These are phyloP conservation scores for Aspergillus pseudonomiae DNA, from an alignment of 2,329 filamentous ascomycete species.

Conservation along the genomic window DNA sequence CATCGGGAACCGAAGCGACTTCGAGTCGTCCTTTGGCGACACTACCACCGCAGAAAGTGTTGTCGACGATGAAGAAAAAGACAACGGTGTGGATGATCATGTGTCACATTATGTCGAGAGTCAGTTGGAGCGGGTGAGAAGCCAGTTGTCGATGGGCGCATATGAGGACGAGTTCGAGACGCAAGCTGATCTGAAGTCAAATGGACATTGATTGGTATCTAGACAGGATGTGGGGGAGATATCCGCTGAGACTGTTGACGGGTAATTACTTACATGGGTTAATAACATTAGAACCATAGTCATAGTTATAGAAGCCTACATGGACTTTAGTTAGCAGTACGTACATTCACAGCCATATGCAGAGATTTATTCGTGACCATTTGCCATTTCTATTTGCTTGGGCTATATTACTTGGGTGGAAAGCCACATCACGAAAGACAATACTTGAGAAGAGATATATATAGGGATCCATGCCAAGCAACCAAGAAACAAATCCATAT, in stretches of 20 bases:
- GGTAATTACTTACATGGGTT: background rate
- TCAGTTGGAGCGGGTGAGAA: slow-evolving; percentile 74
- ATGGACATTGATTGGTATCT: slow-evolving; percentile 23
- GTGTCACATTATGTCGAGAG: slow-evolving; percentile 81
- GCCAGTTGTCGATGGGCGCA: slow-evolving; percentile 53
- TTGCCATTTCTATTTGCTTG: too few species aligned
- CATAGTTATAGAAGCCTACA: background rate
- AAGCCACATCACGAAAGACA: too few species aligned
- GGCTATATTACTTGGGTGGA: too few species aligned
- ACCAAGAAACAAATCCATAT: too few species aligned
- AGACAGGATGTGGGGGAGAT: background rate
- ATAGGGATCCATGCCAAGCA: too few species aligned
- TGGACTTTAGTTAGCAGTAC: background rate
- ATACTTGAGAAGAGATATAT: too few species aligned
- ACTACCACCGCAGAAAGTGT: slow-evolving; percentile 35
- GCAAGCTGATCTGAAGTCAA: slow-evolving; percentile 49
- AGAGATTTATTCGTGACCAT: background rate
- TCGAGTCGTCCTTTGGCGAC: slow-evolving; percentile 52
- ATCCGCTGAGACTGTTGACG: background rate
- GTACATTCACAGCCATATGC: background rate
- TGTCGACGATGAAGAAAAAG: slow-evolving; percentile 35
- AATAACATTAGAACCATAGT: background rate
- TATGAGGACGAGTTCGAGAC: slow-evolving; percentile 67
- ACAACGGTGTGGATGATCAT: slow-evolving; percentile 62
- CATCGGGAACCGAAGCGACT: slow-evolving; percentile 83